A percentile compares a stretch with the other conserved stretches of the same genome.
These are phyloP conservation scores for Buddleja alternifolia DNA, from an alignment of 257 asterid species.

Conservation along the genomic window DNA sequence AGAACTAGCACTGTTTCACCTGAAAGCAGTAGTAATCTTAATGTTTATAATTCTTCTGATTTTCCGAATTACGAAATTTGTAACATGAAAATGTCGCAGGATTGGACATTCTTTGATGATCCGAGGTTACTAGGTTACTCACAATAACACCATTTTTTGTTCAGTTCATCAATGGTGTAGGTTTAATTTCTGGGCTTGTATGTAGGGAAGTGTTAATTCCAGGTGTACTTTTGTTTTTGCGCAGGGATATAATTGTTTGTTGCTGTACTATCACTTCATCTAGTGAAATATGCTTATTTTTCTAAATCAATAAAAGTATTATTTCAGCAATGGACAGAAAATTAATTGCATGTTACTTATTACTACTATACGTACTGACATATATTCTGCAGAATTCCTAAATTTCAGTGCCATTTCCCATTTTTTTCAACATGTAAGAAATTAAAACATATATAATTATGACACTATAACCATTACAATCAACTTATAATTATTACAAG, in stretches of 20 bases:
- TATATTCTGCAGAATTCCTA: not conserved
- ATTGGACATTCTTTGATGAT: conserved; percentile 26
- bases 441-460: too few species aligned
- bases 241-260: conserved; percentile 13
- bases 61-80: conserved; percentile 27
- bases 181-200: too few species aligned
- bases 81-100: conserved; percentile 24
- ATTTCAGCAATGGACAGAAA: too few species aligned
- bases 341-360: not conserved
- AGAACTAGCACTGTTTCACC: conserved; percentile 30
- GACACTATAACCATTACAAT: too few species aligned
- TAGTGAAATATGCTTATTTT: conserved; percentile 9
- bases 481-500: too few species aligned
- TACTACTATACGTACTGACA: too few species aligned
- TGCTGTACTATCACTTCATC: conserved; percentile 37
- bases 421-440: too few species aligned
- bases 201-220: not conserved
- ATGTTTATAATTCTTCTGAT: conserved; percentile 33
- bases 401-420: not conserved
- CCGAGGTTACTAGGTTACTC: conserved; percentile 25
- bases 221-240: conserved; percentile 30
- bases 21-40: conserved; percentile 36
- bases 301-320: too few species aligned
- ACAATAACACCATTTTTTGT: not conserved
- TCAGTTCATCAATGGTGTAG: not conserved